Percentiles rank a stretch among this genome's conserved stretches.
Evolutionary conservation across 805 yeast genomes (phyloP).

Genomic region (Teunomyces kruisii): DNA sequence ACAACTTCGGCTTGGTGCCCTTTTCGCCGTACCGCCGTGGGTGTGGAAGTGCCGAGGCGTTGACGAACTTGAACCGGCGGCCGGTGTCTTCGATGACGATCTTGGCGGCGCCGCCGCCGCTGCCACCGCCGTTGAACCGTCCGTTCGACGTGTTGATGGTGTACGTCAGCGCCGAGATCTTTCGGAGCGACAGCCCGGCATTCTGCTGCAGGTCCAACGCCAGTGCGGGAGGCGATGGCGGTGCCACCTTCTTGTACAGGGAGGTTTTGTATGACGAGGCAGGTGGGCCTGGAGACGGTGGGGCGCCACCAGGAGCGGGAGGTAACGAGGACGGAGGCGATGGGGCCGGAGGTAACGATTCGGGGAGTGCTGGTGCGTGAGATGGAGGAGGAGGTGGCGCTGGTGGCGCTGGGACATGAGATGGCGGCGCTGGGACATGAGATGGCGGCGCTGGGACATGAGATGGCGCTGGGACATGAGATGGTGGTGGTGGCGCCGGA

Average conservation of each 20-base stretch:
- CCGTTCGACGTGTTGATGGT: slow-evolving; percentile 49
- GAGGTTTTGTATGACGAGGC: slow-evolving; percentile 13
- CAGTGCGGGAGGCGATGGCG: slow-evolving; percentile 32
- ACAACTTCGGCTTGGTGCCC: slow-evolving; percentile 55
- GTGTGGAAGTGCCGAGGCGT: slow-evolving; percentile 70
- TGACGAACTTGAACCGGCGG: slow-evolving; percentile 63
- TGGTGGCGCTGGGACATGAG: slow-evolving; percentile 8
- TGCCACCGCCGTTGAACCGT: slow-evolving; percentile 8
- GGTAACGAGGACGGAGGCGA: slow-evolving; percentile 14
- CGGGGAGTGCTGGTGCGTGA: too few relatives aligned
- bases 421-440: slow-evolving; percentile 10
- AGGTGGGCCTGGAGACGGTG: slow-evolving; percentile 13
- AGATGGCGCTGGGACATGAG: slow-evolving; percentile 10
- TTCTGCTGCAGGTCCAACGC: slow-evolving; percentile 42
- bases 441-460: slow-evolving; percentile 11
- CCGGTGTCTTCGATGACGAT: slow-evolving; percentile 59
- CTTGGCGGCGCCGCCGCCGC: slow-evolving; percentile 16
- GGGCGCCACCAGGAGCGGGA: slow-evolving; percentile 3
- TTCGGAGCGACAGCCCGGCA: slow-evolving; percentile 53
- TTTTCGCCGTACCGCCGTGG: slow-evolving; percentile 76
- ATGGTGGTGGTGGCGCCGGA: slow-evolving; percentile 17
- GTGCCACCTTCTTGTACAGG: slow-evolving; percentile 25
- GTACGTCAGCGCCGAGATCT: slow-evolving; percentile 64
- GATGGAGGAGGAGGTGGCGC: slow-evolving; percentile 16
- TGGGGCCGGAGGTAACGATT: slow-evolving; percentile 10